Base-by-base conservation (phyloP, 2,329 filamentous ascomycete genomes). In the Fusarium camptoceras region DNA sequence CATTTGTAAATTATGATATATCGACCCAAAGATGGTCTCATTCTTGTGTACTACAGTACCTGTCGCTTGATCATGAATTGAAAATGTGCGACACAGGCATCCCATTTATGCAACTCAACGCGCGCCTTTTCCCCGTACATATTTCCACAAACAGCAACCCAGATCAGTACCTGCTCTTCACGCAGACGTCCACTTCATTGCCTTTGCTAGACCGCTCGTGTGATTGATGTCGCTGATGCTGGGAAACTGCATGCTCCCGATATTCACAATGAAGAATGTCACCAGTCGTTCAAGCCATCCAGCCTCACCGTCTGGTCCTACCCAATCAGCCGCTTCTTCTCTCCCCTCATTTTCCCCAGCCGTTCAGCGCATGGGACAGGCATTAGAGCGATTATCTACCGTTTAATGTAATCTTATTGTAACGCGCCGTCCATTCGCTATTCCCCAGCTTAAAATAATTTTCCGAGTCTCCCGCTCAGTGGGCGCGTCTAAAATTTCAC, bases 201-300 rank as follows among this genome's bases (percentile, higher is more conserved):
- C 0, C 14, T 2, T 7, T 11, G 8, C 16, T 0, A n/a, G n/a
- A 22, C 4, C 6, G 14, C n/a, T 30, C n/a, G 2, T 22, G 25
- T 16, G 18, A 37, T 37, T n/a, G 18, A 37, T 12, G 18, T 37
- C 6, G 10, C 1, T n/a, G 9, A n/a, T 37, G 5, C 30, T 34
- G 8, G 1, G 16, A 37, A 10, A 37, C 18, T 37, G 34, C 34
- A 37, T 37, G 12, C 10, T 20, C 25, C 25, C 3, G 11, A 16
- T 24, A 10, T 30, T n/a, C n/a, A 30, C 14, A 11, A 6, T 7
- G 8, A 7, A 12, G 20, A 20, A 49, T 49, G 10, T 14, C 20
- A 25, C 20, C 20, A 5, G 20, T 16, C 46, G 22, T 31, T 18
- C 34, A n/a, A 37, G 34, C 9, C 16, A 37, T 12, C n/a, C 2